Evolutionary conservation across 2,329 filamentous ascomycete species (phyloP).

Genomic region (Ceratocystis cubensis): DNA sequence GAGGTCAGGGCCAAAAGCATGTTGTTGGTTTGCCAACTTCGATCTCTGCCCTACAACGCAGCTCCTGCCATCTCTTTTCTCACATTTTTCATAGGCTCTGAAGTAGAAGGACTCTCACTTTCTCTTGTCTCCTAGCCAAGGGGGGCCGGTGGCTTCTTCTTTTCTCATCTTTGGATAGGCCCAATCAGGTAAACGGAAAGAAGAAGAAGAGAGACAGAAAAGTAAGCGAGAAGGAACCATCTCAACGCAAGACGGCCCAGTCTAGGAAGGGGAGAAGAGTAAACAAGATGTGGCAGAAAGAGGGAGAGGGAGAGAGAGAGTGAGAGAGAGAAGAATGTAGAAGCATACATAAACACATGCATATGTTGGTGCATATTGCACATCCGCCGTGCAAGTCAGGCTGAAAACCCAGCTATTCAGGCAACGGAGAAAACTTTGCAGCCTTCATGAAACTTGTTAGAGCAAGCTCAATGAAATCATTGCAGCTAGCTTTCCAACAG

Average conservation of each 20-base stretch:
- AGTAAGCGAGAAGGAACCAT: slow-evolving; percentile 1
- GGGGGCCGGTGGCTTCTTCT: not conserved
- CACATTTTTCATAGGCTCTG: not conserved
- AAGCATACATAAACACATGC: not conserved
- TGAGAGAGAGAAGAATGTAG: not conserved
- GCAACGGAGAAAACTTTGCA: not conserved
- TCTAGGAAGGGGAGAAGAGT: not conserved
- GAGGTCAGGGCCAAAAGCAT: not conserved
- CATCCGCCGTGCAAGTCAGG: not conserved
- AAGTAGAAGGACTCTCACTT: not conserved
- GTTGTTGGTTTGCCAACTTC: not conserved
- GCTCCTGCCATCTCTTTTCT: slow-evolving; percentile 1
- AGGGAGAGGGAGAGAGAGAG: not conserved
- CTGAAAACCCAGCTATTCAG: not conserved
- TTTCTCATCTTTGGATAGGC: not conserved
- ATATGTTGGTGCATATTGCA: not conserved
- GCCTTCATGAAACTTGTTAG: not conserved
- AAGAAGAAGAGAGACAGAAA: not conserved
- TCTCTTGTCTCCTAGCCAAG: not conserved
- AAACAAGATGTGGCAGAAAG: not conserved
- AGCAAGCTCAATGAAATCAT: not conserved
- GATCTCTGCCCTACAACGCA: not conserved
- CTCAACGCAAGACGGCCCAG: not conserved
- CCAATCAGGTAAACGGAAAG: slow-evolving; percentile 5
- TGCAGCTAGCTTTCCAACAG: not conserved